These are phyloP conservation scores for Bromus sterilis DNA, from an alignment of 176 grass and related monocot genomes.

Conservation along the genomic window DNA sequence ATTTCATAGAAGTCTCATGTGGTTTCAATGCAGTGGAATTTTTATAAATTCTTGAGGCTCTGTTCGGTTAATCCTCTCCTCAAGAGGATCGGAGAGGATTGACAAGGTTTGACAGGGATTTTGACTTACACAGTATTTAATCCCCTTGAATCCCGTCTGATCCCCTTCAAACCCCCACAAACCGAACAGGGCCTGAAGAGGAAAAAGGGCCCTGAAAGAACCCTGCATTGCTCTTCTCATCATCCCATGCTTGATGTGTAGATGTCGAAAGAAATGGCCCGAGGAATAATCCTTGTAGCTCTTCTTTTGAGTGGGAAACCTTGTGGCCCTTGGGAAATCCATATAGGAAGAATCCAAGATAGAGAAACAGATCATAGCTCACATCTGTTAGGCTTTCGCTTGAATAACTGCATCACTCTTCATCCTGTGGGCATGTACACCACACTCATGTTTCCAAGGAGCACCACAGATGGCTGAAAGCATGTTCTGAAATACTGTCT, in stretches of 20 bases:
- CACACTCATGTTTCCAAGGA: constrained; percentile 22
- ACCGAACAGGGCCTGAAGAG: too few relatives aligned
- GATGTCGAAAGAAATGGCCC: background rate
- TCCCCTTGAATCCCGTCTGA: too few relatives aligned
- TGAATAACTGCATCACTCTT: constrained; percentile 17
- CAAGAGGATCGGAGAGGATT: too few relatives aligned
- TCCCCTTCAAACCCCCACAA: too few relatives aligned
- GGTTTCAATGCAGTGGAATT: background rate
- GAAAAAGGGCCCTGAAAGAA: background rate
- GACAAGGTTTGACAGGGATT: too few relatives aligned
- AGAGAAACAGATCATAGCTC: background rate
- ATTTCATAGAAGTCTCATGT: background rate
- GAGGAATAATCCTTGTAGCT: background rate
- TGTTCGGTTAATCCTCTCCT: too few relatives aligned
- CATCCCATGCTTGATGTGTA: background rate
- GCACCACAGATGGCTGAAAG: constrained; percentile 34
- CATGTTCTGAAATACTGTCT: constrained; percentile 18
- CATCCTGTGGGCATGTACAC: constrained; percentile 18
- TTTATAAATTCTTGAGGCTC: background rate
- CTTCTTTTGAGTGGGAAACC: background rate
- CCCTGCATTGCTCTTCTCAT: background rate
- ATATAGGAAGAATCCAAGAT: background rate
- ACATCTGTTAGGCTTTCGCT: background rate
- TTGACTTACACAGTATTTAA: too few relatives aligned
- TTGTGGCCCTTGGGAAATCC: background rate